A percentile compares a stretch with the other conserved stretches of the same genome.
These are phyloP conservation scores for Trichoderma afroharzianum DNA, from an alignment of 2,329 filamentous ascomycete species.

Conservation along the genomic window DNA sequence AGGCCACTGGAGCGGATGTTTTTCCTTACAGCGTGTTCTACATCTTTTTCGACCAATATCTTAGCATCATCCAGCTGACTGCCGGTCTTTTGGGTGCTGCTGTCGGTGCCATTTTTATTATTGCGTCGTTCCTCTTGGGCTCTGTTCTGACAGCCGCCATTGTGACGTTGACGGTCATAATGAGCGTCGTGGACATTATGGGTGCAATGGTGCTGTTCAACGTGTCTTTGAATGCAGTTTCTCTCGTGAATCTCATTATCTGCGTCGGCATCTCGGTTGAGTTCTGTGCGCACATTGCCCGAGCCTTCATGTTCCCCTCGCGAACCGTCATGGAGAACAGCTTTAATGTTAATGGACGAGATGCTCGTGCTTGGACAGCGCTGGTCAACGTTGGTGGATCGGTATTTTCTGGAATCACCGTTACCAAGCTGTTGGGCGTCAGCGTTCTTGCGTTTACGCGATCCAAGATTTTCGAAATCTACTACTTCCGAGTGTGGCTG, in stretches of 20 bases:
- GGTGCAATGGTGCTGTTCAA: constrained; percentile 87
- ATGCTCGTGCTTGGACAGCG: constrained; percentile 87
- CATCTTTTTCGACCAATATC: constrained; percentile 98
- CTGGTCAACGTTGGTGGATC: constrained; percentile 92
- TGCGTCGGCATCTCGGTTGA: constrained; percentile 96
- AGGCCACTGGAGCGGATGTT: constrained; percentile 70
- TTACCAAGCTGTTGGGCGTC: constrained; percentile 92
- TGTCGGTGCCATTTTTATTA: constrained; percentile 76
- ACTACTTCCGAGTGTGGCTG: constrained; percentile 97
- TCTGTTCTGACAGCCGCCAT: constrained; percentile 77
- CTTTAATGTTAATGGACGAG: constrained; percentile 72
- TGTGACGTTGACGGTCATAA: constrained; percentile 81
- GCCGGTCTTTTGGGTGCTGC: constrained; percentile 77
- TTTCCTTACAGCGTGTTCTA: constrained; percentile 98
- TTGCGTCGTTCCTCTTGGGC: constrained; percentile 78
- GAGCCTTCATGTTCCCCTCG: constrained; percentile 92
- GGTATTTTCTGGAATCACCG: constrained; percentile 92
- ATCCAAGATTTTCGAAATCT: constrained; percentile 99
- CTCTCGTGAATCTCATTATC: constrained; percentile 92
- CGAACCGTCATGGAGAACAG: constrained; percentile 73
- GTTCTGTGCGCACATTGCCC: constrained; percentile 94
- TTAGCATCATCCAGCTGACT: constrained; percentile 76
- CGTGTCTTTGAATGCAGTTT: constrained; percentile 92
- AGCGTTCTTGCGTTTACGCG: constrained; percentile 88
- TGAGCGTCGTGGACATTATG: constrained; percentile 92